Evolutionary conservation across 139 green algal species (phyloP), one percentile per base, ranked within the genome.

Genomic region (Chlorella sp.): DNA sequence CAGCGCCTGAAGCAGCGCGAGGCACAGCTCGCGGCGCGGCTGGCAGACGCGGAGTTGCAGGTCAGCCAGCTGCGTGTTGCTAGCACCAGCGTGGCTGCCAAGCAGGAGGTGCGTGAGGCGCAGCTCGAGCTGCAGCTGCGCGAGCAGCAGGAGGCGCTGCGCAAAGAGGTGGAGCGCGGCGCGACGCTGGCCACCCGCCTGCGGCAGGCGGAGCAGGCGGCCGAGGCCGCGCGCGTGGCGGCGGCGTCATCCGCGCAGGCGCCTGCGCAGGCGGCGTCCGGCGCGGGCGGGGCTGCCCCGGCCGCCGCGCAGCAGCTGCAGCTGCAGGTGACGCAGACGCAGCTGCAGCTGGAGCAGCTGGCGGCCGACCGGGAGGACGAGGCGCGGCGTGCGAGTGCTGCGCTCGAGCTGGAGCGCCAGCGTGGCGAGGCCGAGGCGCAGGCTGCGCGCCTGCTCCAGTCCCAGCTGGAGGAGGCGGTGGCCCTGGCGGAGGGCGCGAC

Each of bases 71-170:
- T 79, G 40, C 36, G 46, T 2, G 62, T 25, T 23, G 46, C 12
- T 23, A 51, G 36, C 41, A 68, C 40, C 0, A 48, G 59, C 25
- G 43, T 46, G 15, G 25, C 72, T 1, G 76, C 76, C 4, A 41
- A 58, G 41, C 56, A 71, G 48, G 48, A 76, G 12, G 67, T 43
- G 0, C 66, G 58, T 1, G 77, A 78, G 62, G 77, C 77, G 11
- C 77, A 82, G 67, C 65, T 82, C 40, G 41, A 82, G 65, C 58
- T 77, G 55, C 53, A 77, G 55, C 45, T 70, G 15, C 50, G 48
- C 31, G 56, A 78, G 68, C 77, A 82, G 55, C 43, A 68, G 58
- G 55, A 79, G 33, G 65, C 33, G 25, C 51, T 67, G 33, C 42
- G 35, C 19, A 9, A 45, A 17, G 77, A 82, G 65, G 58, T 82